Conservation (phyloP, 1,139 yeast genomes). For the Suhomyces atakaporum region DNA sequence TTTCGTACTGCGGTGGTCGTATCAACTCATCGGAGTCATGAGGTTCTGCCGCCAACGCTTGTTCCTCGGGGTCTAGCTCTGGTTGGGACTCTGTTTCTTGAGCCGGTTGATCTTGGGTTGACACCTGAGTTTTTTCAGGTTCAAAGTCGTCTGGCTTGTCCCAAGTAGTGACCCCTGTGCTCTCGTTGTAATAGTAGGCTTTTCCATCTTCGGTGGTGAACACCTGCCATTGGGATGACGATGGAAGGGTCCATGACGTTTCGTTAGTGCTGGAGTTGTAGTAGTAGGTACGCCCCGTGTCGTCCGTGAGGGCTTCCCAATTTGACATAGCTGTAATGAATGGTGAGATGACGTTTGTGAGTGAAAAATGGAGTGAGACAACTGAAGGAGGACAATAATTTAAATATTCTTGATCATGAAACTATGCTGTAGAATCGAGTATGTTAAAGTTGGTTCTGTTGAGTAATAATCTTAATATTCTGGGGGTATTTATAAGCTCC, state of each 20-base stretch:
- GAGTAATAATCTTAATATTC: no score
- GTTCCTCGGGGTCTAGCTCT: constrained; percentile 11
- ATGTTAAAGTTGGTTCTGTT: no score
- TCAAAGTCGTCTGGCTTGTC: constrained; percentile 58
- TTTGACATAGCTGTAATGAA: constrained; percentile 10
- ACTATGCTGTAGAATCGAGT: no score
- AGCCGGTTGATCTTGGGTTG: no score
- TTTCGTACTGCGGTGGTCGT: constrained; percentile 18
- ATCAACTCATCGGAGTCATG: constrained; percentile 14
- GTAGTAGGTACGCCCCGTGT: constrained; percentile 70
- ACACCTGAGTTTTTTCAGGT: not conserved
- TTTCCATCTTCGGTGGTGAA: constrained; percentile 69
- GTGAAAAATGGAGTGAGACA: no score
- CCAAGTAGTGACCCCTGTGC: constrained; percentile 78
- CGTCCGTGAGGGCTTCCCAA: constrained; percentile 67
- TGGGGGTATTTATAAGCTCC: no score
- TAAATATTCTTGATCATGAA: no score
- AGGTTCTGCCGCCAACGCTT: constrained; percentile 16
- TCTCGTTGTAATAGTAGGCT: constrained; percentile 68
- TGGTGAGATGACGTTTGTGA: not conserved
- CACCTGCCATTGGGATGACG: constrained; percentile 60
- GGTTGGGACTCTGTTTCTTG: constrained; percentile 1
- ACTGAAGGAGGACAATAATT: no score
- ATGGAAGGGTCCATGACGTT: constrained; percentile 85
- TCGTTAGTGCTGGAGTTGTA: constrained; percentile 65